phyloP scores from a whole-genome alignment of 192 early-diverging fungal genomes.

The Glomus cerebriforme region DNA sequence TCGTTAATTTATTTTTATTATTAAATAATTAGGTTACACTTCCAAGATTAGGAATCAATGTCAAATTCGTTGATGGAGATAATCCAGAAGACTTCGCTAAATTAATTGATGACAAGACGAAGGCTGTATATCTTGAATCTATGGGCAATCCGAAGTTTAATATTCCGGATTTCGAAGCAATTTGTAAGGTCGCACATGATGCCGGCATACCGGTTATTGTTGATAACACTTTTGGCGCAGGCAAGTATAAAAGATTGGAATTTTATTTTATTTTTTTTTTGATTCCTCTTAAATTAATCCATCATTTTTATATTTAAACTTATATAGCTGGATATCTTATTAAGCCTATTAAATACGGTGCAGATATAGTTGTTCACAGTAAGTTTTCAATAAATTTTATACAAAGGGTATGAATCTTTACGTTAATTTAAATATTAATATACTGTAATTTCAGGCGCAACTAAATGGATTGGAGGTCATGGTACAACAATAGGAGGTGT shows the following conservation, averaged over 20 bases:
- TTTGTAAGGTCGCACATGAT: constrained; percentile 79
- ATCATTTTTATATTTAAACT: neutral
- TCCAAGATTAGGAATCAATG: constrained; percentile 83
- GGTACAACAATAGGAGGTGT: constrained; percentile 93
- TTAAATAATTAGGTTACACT: constrained; percentile 39
- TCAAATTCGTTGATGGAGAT: constrained; percentile 76
- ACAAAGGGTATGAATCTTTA: too few species aligned
- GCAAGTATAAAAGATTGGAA: neutral
- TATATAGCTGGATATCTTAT: constrained; percentile 64
- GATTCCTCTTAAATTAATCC: neutral
- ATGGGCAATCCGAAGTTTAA: constrained; percentile 92
- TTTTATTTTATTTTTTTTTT: too few species aligned
- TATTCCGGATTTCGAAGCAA: constrained; percentile 83
- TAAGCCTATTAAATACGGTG: constrained; percentile 90
- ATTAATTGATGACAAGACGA: constrained; percentile 86
- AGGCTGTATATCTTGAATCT: constrained; percentile 88
- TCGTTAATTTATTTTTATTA: neutral
- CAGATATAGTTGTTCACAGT: constrained; percentile 91
- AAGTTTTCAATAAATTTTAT: too few species aligned
- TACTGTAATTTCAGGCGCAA: constrained; percentile 63
- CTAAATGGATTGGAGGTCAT: constrained; percentile 93
- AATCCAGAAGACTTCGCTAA: constrained; percentile 72
- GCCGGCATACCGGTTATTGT: constrained; percentile 89
- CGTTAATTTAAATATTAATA: too few species aligned
- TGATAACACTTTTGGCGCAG: constrained; percentile 96